Percentiles rank a stretch among this genome's conserved stretches.
Conservation (phyloP, 495 filamentous ascomycete species). For the Penicillium odoratum region DNA sequence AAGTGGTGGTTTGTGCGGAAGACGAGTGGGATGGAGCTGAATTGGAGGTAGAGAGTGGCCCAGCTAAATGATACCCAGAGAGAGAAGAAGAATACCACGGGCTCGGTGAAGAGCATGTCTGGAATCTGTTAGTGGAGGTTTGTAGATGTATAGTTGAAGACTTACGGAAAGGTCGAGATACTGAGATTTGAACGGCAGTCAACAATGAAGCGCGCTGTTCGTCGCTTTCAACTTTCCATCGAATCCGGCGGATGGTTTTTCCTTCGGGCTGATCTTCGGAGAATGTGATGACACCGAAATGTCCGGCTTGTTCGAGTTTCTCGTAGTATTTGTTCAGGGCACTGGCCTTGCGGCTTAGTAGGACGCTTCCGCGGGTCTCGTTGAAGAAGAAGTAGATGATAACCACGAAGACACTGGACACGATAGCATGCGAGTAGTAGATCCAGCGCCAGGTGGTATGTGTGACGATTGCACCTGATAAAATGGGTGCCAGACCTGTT, state of each 20-base stretch:
- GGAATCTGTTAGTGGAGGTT: constrained; percentile 4
- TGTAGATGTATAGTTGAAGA: neutral
- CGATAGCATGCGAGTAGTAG: constrained; percentile 83
- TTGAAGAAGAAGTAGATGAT: constrained; percentile 67
- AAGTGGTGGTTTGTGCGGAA: constrained; percentile 72
- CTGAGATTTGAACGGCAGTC: constrained; percentile 73
- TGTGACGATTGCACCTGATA: constrained; percentile 68
- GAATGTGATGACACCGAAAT: constrained; percentile 58
- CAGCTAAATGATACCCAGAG: constrained; percentile 89
- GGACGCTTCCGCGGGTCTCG: constrained; percentile 81
- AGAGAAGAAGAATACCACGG: constrained; percentile 93
- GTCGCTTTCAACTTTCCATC: constrained; percentile 84
- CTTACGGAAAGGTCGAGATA: constrained; percentile 72
- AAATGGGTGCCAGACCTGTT: constrained; percentile 77
- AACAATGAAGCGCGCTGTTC: constrained; percentile 70
- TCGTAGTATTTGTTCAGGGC: constrained; percentile 81
- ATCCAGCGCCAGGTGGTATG: constrained; percentile 80
- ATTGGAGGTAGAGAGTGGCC: constrained; percentile 86
- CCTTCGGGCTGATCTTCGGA: constrained; percentile 31
- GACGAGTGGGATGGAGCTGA: constrained; percentile 74
- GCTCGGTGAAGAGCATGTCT: constrained; percentile 82
- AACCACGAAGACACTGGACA: constrained; percentile 61
- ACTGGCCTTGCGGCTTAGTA: constrained; percentile 74
- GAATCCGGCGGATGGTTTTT: constrained; percentile 55
- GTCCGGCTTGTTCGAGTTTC: constrained; percentile 63